Conservation (phyloP, 73 alveolate genomes). For the Paramecium sexaurelia region DNA sequence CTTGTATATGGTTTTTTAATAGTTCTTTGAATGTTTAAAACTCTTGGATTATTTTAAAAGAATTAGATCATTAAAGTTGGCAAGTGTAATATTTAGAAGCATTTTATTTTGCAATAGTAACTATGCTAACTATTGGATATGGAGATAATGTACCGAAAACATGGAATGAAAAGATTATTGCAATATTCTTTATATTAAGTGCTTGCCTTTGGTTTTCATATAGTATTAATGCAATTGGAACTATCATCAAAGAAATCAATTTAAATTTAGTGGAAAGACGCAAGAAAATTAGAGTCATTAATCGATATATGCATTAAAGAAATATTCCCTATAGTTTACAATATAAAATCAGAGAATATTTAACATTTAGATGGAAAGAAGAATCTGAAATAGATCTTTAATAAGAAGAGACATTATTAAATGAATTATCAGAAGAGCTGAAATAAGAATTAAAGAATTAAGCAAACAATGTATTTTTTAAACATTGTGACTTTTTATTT, state of each 20-base stretch:
- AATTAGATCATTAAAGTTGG: slow-evolving; percentile 22
- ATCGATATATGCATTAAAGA: slow-evolving; percentile 59
- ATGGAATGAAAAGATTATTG: slow-evolving; percentile 47
- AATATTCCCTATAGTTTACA: slow-evolving; percentile 14
- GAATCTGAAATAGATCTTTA: slow-evolving; percentile 62
- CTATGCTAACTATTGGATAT: slow-evolving; percentile 66
- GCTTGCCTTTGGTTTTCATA: slow-evolving; percentile 63
- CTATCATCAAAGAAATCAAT: slow-evolving; percentile 47
- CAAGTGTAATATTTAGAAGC: slow-evolving; percentile 58
- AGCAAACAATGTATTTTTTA: slow-evolving; percentile 55
- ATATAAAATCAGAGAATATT: slow-evolving; percentile 50
- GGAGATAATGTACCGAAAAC: slow-evolving; percentile 64
- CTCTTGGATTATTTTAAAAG: slow-evolving; percentile 31
- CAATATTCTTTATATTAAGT: slow-evolving; percentile 45
- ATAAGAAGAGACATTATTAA: slow-evolving; percentile 45
- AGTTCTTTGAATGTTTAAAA: background rate
- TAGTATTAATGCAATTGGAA: slow-evolving; percentile 59
- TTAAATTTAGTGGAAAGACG: slow-evolving; percentile 42
- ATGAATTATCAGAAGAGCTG: slow-evolving; percentile 63
- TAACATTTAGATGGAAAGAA: slow-evolving; percentile 66
- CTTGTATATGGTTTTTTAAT: slow-evolving; percentile 30
- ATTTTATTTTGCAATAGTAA: slow-evolving; percentile 61
- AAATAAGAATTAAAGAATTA: slow-evolving; percentile 40
- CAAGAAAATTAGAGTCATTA: slow-evolving; percentile 59
- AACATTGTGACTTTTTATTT: slow-evolving; percentile 33